Base-by-base conservation (phyloP, 2,329 filamentous ascomycete genomes). In the Tolypocladium inflatum region DNA sequence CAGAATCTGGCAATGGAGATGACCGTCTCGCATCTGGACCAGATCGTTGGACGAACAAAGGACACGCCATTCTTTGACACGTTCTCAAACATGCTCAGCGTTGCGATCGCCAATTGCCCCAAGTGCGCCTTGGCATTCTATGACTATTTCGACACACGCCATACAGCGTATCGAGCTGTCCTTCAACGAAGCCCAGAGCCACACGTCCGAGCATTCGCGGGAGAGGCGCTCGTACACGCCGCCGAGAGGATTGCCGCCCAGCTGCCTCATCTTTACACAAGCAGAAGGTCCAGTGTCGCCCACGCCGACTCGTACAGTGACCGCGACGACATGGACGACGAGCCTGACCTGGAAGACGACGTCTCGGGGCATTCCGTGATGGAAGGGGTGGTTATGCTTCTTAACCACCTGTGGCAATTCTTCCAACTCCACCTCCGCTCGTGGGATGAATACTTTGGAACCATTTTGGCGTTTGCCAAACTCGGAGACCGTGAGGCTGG, bases 361-460 rank as follows among this genome's bases (percentile, higher is more conserved):
- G n/a, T 19, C 15, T 30, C 56, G 19, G 59, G 54, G 13, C 55
- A 21, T 38, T 55, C 55, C 21, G 58, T 59, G 30, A 26, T 81
- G 26, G 65, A 70, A 33, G 67, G 70, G 2, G 70, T 74, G 5
- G 70, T 85, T 45, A 64, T 66, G 21, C 72, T 83, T 26, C 76
- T 91, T 55, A 73, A 77, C 37, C 70, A 77, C 26, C 70, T 90
- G 4, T 90, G 84, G 82, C 73, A 79, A 3, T 75, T 73, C n/a
- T 84, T 91, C 58, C 84, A 89, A 60, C 71, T 75, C 3, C 76
- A 80, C 52, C 74, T 84, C 35, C 82, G 85, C 58, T 81, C 88
- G 3, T 94, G 90, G 90, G 82, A 86, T 48, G 89, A 93, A 65
- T 87, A 87, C 59, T 93, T 93, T 67, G 80, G 81, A 15, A 79